Evolutionary conservation across 768 basidiomycete genomes (phyloP).

Genomic region (Crassisporium funariophilum): DNA sequence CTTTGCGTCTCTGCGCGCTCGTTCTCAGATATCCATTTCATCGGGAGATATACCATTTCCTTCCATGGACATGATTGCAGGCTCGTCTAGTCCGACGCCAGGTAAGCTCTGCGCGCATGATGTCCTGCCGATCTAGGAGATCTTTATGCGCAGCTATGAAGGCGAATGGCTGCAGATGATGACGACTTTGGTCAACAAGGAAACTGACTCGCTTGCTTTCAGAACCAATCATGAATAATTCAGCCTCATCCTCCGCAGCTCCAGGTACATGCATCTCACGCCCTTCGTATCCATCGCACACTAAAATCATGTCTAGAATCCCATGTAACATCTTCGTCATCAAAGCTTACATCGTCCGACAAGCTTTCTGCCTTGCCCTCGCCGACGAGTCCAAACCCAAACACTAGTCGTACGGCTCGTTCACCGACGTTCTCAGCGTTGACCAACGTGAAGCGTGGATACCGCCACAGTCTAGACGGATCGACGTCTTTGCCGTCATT

Average conservation of each 20-base stretch:
- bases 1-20: background rate
- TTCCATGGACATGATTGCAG: background rate
- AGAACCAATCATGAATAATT: background rate
- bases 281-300: background rate
- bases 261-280: background rate
- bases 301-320: constrained; percentile 7
- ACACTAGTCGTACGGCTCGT: constrained; percentile 34
- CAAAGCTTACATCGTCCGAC: constrained; percentile 50
- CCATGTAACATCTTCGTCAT: constrained; percentile 37
- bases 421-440: constrained; percentile 32
- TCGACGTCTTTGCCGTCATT: constrained; percentile 46
- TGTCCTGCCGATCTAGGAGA: too few species aligned
- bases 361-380: constrained; percentile 45
- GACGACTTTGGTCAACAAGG: background rate
- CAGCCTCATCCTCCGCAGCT: background rate
- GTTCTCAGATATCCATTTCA: background rate
- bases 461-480: constrained; percentile 44
- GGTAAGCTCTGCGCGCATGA: background rate
- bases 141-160: background rate
- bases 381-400: constrained; percentile 30
- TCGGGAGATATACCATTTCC: background rate
- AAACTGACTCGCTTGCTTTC: background rate
- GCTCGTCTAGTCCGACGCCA: too few species aligned
- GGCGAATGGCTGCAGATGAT: background rate
- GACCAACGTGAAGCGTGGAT: constrained; percentile 25